Conservation (phyloP, 2,329 filamentous ascomycete species). For the Neophaeococcomyces mojaviensis region DNA sequence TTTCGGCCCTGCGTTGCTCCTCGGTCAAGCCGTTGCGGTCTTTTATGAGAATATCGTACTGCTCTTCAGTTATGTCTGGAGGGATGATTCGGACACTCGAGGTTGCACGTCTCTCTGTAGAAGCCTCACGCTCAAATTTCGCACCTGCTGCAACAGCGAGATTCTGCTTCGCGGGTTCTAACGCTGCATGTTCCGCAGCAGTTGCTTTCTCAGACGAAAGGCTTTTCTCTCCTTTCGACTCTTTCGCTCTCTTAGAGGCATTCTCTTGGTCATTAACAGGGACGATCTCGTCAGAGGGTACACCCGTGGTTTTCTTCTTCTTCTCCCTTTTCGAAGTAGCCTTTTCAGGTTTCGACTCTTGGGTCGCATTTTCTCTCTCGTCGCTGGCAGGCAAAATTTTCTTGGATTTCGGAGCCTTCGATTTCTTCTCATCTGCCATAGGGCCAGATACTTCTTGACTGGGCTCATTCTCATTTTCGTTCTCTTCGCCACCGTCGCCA, state of each 20-base stretch:
- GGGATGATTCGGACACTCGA: conserved; percentile 4
- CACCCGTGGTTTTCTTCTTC: too few relatives aligned
- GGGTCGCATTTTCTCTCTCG: too few relatives aligned
- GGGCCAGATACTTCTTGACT: too few relatives aligned
- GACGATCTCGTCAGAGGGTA: not conserved
- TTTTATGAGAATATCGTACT: conserved; percentile 15
- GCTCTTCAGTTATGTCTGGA: conserved; percentile 17
- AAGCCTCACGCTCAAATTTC: conserved; percentile 6
- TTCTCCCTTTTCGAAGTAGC: too few relatives aligned
- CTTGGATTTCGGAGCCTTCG: too few relatives aligned
- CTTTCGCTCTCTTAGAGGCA: not conserved
- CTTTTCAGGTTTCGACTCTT: too few relatives aligned
- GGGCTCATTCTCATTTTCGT: too few relatives aligned
- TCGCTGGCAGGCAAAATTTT: too few relatives aligned
- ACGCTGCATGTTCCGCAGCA: not conserved
- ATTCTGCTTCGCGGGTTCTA: not conserved
- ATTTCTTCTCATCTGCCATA: too few relatives aligned
- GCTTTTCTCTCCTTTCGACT: not conserved
- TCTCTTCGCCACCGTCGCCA: too few relatives aligned
- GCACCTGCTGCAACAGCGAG: conserved; percentile 1
- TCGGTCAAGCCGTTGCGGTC: conserved; percentile 15
- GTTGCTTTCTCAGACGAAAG: not conserved
- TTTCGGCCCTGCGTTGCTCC: conserved; percentile 15
- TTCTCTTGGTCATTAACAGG: not conserved
- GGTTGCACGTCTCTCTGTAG: not conserved